These are phyloP conservation scores for Pseudogymnoascus destructans DNA, from an alignment of 2,329 filamentous ascomycete genomes.

Conservation along the genomic window DNA sequence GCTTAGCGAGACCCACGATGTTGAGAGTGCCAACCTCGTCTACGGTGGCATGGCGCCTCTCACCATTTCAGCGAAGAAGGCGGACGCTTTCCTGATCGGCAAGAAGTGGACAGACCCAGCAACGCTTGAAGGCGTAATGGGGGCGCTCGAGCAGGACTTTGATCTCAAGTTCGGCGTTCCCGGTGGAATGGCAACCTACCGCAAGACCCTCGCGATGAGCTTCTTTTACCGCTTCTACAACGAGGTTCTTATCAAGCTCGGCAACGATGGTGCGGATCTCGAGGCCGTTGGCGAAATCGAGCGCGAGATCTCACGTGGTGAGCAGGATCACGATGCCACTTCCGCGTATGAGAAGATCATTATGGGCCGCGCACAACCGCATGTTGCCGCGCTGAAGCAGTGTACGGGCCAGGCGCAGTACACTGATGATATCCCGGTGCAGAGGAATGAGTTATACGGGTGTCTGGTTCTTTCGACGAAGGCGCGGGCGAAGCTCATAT, in stretches of 20 bases:
- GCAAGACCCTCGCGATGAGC: conserved; percentile 76
- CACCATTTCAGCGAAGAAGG: conserved; percentile 73
- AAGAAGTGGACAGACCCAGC: conserved; percentile 68
- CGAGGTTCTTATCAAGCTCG: conserved; percentile 58
- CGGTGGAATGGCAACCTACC: conserved; percentile 93
- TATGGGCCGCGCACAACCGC: conserved; percentile 72
- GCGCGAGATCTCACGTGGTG: conserved; percentile 65
- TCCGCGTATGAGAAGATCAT: conserved; percentile 69
- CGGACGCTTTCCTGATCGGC: conserved; percentile 60
- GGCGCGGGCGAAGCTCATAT: conserved; percentile 72
- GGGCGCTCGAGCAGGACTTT: conserved; percentile 78
- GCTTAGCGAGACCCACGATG: conserved; percentile 53
- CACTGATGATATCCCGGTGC: conserved; percentile 80
- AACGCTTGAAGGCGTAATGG: conserved; percentile 83
- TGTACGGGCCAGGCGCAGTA: conserved; percentile 90
- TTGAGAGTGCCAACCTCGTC: conserved; percentile 65
- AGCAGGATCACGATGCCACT: conserved; percentile 63
- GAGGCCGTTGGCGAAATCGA: conserved; percentile 76
- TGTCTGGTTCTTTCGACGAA: conserved; percentile 80
- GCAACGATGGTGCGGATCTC: conserved; percentile 35
- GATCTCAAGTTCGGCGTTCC: conserved; percentile 81
- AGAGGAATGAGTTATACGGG: conserved; percentile 80
- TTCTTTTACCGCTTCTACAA: conserved; percentile 98
- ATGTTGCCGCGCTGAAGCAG: conserved; percentile 87
- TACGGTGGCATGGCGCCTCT: conserved; percentile 93